Base-by-base conservation (phyloP, 495 filamentous ascomycete genomes). In the Pyrenula aspistea region DNA sequence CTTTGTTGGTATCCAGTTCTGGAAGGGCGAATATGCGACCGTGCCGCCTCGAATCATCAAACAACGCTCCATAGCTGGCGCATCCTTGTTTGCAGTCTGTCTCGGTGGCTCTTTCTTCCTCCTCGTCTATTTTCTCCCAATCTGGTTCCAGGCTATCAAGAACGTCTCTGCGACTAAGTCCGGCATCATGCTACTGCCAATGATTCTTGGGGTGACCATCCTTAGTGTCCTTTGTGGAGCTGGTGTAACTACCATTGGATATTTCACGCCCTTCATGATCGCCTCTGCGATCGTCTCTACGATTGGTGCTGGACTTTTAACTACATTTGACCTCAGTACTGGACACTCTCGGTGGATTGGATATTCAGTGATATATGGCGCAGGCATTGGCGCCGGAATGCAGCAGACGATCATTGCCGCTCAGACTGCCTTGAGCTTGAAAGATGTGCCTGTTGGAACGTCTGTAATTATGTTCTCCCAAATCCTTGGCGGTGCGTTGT, bases 131-230 rank as follows among this genome's bases (percentile, higher is more conserved):
- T 85, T 86, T 73, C 69, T 95, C 20, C 89, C 91, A 0, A 85
- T 92, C 61, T 96, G 86, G 85, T 94, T 96, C 75, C 91, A 96
- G 63, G 81, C 88, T 3, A 83, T 95, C 66, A 85, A 91, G 65
- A 80, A 77, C 53, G 80, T 79, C 0, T 73, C 73, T 0, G 85
- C 90, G 12, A 78, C 82, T 12, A 71, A 79, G 36, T 89, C 86
- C 0, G 91, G 91, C 21, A 85, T 94, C 65, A 80, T 81, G 67
- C 88, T 83, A 59, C 69, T 95, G 11, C 90, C 90, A 0, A 74
- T 87, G 67, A 78, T 95, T 20, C 73, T 92, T 20, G 64, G 69
- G 2, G 67, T 83, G 2, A 82, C 88, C 15, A 51, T 91, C 20
- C 62, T 76, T 47, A 81, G 82, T 1, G 73, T 94, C 12, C 21